Evolutionary conservation across 1,139 yeast genomes (phyloP), one percentile per base, ranked within the genome.

Genomic region (Lizanozyma gosingica): DNA sequence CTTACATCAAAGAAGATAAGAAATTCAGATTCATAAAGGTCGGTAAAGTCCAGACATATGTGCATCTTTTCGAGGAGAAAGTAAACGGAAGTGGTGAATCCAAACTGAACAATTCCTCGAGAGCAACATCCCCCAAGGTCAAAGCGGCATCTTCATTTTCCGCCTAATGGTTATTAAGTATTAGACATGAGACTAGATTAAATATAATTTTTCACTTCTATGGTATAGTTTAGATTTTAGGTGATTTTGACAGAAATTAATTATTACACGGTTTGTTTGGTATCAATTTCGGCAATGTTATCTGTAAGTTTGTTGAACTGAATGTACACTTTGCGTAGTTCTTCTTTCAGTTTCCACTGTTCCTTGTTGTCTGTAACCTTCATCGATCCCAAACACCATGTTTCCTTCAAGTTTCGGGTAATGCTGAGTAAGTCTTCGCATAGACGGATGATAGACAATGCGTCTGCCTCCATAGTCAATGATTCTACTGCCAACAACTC

Each of bases 371-470:
- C 36, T 1, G 48, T 48, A 8, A 66, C 71, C 43, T 64, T 67
- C 47, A 75, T 62, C 18, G 78, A 74, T 3, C 78, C 79, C 45
- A 77, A 57, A 34, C 78, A 67, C 83, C 83, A 77, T 2, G 72
- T 64, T 49, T 77, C 83, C 47, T 73, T 70, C 35, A 77, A 51
- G 1, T 68, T 63, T 36, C 77, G 55, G 2, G 80, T 72, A 3
- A 76, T 64, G 0, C 69, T 58, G 14, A 77, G 57, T 17, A 77
- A 53, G 42, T 77, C 82, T 46, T 77, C 78, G 37, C 79, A 69
- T 8, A 74, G 57, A 39, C 80, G 57, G 3, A 76, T 66, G 2
- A 77, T 75, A 3, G 71, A 64, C 43, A 71, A 60, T 0, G 80
- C 70, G 49, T 75, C 73, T 14, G 77, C 65, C 49, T 77, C 80